Evolutionary conservation across 345 rosid species (phyloP).

Genomic region (Boechera stricta): DNA sequence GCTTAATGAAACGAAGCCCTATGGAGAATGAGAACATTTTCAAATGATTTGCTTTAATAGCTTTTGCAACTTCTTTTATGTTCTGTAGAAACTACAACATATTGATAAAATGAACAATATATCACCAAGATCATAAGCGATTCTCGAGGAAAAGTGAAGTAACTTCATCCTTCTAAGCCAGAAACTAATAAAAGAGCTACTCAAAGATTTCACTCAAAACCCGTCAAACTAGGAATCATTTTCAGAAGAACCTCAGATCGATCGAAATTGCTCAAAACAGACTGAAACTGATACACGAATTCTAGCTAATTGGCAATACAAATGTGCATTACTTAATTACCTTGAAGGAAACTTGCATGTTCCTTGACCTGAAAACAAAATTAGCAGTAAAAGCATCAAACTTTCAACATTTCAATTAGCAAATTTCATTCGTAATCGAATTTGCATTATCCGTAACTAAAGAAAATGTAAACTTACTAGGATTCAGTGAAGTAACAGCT

Average conservation of each 20-base stretch:
- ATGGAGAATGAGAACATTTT: neutral
- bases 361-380: constrained; percentile 64
- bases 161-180: neutral
- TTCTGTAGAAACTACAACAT: neutral
- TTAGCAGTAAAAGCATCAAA: neutral
- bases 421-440: neutral
- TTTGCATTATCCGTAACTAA: neutral
- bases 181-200: neutral
- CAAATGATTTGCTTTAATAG: neutral
- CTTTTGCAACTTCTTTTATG: constrained; percentile 7
- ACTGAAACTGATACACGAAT: neutral
- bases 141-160: neutral
- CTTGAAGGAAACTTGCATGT: constrained; percentile 71
- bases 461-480: constrained; percentile 54
- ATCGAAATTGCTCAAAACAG: constrained; percentile 5
- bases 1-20: neutral
- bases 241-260: constrained; percentile 1
- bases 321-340: constrained; percentile 44
- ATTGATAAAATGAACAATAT: neutral
- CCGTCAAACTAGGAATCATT: constrained; percentile 10
- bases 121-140: neutral
- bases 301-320: neutral
- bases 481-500: constrained; percentile 74
- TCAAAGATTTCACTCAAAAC: constrained; percentile 2
- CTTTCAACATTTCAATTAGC: neutral